Evolutionary conservation across 345 rosid species (phyloP).

Genomic region (Aegle marmelos): DNA sequence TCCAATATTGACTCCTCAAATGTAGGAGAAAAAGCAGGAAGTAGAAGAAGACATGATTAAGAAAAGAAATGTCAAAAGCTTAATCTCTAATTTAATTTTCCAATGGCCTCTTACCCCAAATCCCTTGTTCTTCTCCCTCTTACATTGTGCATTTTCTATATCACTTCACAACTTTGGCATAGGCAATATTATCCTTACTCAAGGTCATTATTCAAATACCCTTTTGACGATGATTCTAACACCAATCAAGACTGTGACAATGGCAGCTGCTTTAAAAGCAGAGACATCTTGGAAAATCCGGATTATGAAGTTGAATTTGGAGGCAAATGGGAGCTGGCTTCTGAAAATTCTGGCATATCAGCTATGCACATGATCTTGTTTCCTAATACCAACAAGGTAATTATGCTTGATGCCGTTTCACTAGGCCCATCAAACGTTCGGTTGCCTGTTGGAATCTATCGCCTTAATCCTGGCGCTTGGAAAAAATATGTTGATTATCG

Average conservation of each 20-base stretch:
- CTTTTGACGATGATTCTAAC: not conserved
- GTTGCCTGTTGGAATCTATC: slow-evolving; percentile 1
- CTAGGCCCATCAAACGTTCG: slow-evolving; percentile 7
- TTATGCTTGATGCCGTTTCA: slow-evolving; percentile 21
- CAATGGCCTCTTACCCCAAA: not conserved
- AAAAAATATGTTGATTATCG: slow-evolving; percentile 6
- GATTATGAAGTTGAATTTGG: not conserved
- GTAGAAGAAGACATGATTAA: not conserved
- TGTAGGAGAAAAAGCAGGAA: not conserved
- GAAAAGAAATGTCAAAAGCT: not conserved
- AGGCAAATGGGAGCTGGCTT: slow-evolving; percentile 24
- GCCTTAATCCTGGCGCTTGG: not conserved
- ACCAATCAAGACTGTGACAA: not conserved
- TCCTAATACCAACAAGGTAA: slow-evolving; percentile 13
- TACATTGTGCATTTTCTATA: not conserved
- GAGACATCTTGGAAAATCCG: not conserved
- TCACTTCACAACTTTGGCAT: not conserved
- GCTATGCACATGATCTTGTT: slow-evolving; percentile 27
- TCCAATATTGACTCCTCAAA: not conserved
- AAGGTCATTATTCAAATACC: not conserved
- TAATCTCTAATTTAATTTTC: not conserved
- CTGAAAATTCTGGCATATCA: slow-evolving; percentile 19
- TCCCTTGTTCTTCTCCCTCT: not conserved
- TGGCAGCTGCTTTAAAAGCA: not conserved
- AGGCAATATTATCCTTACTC: not conserved